These are phyloP conservation scores for Gracilaria domingensis DNA, from an alignment of 23 red algal species.

Conservation along the genomic window DNA sequence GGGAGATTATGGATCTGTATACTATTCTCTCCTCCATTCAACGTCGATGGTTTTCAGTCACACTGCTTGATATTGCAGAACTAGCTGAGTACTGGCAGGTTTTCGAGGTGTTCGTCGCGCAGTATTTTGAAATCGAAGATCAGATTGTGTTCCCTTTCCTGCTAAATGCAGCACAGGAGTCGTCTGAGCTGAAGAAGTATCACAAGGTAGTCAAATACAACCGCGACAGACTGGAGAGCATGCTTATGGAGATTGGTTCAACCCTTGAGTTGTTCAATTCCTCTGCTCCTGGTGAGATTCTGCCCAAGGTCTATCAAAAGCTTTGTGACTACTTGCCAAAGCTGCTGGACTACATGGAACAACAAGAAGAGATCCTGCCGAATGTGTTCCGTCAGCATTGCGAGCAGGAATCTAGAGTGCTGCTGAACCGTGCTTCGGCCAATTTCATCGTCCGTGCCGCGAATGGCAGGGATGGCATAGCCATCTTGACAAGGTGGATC, in stretches of 20 bases:
- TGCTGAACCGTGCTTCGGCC: slow-evolving; percentile 71
- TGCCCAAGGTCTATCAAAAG: slow-evolving; percentile 60
- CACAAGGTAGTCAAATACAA: slow-evolving; percentile 66
- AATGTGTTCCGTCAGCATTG: slow-evolving; percentile 57
- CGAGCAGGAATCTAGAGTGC: slow-evolving; percentile 54
- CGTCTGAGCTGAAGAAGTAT: slow-evolving; percentile 54
- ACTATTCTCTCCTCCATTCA: slow-evolving; percentile 69
- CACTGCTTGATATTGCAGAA: slow-evolving; percentile 58
- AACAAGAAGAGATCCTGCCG: slow-evolving; percentile 68
- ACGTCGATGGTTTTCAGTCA: slow-evolving; percentile 64
- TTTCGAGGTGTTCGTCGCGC: slow-evolving; percentile 77
- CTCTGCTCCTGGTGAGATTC: slow-evolving; percentile 40
- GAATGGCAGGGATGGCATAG: slow-evolving; percentile 62
- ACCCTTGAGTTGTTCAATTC: slow-evolving; percentile 72
- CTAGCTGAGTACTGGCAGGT: slow-evolving; percentile 66
- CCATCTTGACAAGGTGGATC: slow-evolving; percentile 78
- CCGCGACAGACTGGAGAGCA: slow-evolving; percentile 54
- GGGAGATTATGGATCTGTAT: slow-evolving; percentile 85
- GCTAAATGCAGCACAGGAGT: slow-evolving; percentile 40
- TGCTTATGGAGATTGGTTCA: slow-evolving; percentile 50
- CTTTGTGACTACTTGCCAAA: slow-evolving; percentile 59
- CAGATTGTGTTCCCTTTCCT: slow-evolving; percentile 80
- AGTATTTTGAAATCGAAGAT: slow-evolving; percentile 81
- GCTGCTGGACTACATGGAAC: slow-evolving; percentile 71
- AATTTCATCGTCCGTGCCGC: slow-evolving; percentile 74